Evolutionary conservation across 129 eudicot genomes (phyloP), one percentile per base, ranked within the genome.

Genomic region (Lonicera japonica): DNA sequence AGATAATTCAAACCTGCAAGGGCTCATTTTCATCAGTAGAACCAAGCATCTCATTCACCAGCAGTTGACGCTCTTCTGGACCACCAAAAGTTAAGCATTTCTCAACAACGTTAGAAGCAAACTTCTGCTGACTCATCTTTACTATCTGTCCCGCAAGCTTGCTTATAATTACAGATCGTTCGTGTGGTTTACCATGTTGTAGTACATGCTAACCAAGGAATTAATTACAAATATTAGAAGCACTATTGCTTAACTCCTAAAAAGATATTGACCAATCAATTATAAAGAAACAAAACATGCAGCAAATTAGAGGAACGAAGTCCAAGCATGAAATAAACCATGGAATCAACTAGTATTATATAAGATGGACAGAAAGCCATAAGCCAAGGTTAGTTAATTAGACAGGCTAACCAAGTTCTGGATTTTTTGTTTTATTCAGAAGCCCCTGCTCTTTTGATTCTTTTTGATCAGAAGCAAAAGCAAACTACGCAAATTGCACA

Each of bases 31-130:
- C 95, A 63, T 86, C 87, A 0, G 86, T 80, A 47, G 82, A 71
- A 59, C 97, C 97, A 38, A 89, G 86, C 85, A 89, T 86, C 82
- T 86, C 92, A 23, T 74, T 76, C 46, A 86, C 88, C 60, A 89
- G 70, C 60, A 86, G 70, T 77, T 83, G 77, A 11, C 95, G 91
- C 67, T 89, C 95, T 5, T 80, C 92, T 45, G 77, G 88, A 54
- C 75, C 67, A 3, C 95, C 89, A 45, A 61, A 89, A 57, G 82
- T 71, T 64, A 89, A 83, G 69, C 95, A 89, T 70, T 86, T 89
- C 82, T 86, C 97, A 18, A 86, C 82, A 54, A 89, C 97, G 64
- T 89, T 89, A 5, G 97, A 89, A 76, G 97, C 97, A 70, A 77
- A 89, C 68, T 89, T 89, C 68, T 89, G 97, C 62, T 83, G 86